phyloP scores from a whole-genome alignment of 805 yeast genomes.

The Barnettozyma siamensis region DNA sequence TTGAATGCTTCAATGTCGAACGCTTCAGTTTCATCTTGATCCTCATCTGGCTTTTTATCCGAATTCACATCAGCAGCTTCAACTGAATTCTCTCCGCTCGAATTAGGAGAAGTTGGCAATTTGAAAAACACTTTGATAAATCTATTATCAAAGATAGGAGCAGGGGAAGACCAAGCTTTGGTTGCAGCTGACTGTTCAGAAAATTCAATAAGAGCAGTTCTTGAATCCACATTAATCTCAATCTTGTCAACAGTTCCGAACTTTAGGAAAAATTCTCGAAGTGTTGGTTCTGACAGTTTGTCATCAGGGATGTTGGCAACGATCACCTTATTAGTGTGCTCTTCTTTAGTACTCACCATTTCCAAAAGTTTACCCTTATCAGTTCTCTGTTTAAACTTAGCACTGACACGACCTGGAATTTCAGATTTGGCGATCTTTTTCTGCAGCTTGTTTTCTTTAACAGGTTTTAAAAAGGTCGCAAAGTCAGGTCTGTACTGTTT shows the following conservation, averaged over 20 bases:
- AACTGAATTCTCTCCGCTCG: too few relatives aligned
- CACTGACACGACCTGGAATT: not conserved
- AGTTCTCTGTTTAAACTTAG: not conserved
- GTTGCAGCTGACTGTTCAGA: conserved; percentile 32
- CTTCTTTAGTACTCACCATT: conserved; percentile 1
- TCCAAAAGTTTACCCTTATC: not conserved
- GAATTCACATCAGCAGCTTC: too few relatives aligned
- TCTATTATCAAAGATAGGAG: conserved; percentile 42
- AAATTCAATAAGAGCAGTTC: conserved; percentile 36
- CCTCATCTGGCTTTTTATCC: not conserved
- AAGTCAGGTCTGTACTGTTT: conserved; percentile 11
- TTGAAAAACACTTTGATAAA: conserved; percentile 43
- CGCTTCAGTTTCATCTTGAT: conserved; percentile 1
- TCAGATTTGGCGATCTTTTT: not conserved
- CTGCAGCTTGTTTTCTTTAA: conserved; percentile 8
- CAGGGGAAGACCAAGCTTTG: conserved; percentile 38
- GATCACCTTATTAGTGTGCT: conserved; percentile 23
- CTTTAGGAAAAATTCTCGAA: conserved; percentile 33
- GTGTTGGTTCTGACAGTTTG: conserved; percentile 28
- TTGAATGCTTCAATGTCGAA: conserved; percentile 35
- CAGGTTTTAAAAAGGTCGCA: conserved; percentile 10
- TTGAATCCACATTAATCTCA: conserved; percentile 21
- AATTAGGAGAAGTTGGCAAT: too few relatives aligned
- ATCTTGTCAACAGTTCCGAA: conserved; percentile 35
- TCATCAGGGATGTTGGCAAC: conserved; percentile 41